Evolutionary conservation across 1,284 basidiomycete genomes (phyloP).

Genomic region (Cutaneotrichosporon mucoides): DNA sequence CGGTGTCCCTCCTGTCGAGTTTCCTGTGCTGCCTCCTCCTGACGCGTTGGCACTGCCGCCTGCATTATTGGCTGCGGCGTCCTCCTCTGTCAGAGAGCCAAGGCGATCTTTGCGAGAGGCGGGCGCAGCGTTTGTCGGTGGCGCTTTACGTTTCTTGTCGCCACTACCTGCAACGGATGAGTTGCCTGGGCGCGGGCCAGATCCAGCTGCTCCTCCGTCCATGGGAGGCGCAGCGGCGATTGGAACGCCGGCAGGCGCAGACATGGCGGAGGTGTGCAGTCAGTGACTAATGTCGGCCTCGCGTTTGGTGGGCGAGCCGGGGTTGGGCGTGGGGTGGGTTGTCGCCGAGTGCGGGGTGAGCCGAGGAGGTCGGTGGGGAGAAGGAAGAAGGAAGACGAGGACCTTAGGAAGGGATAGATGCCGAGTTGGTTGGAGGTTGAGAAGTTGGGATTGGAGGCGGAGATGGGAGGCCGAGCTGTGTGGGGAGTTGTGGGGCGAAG

Average conservation of each 20-base stretch:
- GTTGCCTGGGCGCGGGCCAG: not conserved
- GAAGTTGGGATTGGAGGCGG: not conserved
- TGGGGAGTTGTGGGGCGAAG: too few species aligned
- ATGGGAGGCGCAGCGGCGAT: constrained; percentile 12
- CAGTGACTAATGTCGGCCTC: not conserved
- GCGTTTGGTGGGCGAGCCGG: constrained; percentile 1
- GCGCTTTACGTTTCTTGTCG: constrained; percentile 45
- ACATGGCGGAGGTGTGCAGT: constrained; percentile 3
- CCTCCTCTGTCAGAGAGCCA: constrained; percentile 31
- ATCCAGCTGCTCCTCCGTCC: not conserved
- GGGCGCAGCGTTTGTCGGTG: constrained; percentile 20
- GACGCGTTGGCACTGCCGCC: not conserved
- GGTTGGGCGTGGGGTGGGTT: not conserved
- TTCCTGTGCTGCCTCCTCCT: not conserved
- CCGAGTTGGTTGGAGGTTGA: not conserved
- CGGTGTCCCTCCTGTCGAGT: constrained; percentile 2
- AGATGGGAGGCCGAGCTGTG: too few species aligned
- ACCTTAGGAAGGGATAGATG: not conserved
- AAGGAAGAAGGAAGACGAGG: not conserved
- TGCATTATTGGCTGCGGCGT: constrained; percentile 22
- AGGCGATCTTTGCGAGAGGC: constrained; percentile 14
- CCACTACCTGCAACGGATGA: constrained; percentile 27
- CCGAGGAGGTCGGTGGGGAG: not conserved
- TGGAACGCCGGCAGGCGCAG: constrained; percentile 15
- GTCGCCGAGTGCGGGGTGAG: not conserved